Percentiles rank a stretch among this genome's conserved stretches.
Evolutionary conservation across 768 basidiomycete genomes (phyloP).

Genomic region (Termitomyces sp.): DNA sequence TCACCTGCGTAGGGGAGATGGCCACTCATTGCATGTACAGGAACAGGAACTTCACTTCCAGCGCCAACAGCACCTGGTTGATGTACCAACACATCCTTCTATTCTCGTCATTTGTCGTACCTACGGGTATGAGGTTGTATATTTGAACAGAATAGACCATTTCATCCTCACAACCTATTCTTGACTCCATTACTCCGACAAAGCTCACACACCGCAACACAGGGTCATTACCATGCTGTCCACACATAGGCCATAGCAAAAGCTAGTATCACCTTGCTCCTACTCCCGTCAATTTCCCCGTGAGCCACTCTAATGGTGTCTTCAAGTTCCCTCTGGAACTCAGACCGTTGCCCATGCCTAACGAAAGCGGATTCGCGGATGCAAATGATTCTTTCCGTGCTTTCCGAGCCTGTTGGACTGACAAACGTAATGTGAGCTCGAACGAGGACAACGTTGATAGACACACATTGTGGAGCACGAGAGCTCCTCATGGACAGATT

Average conservation of each 20-base stretch:
- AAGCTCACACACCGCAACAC: background rate
- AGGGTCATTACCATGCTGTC: background rate
- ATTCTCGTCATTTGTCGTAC: conserved; percentile 2
- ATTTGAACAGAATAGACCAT: background rate
- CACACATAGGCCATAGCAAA: background rate
- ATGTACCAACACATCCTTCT: conserved; percentile 4
- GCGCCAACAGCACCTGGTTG: conserved; percentile 30
- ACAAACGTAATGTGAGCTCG: conserved; percentile 12
- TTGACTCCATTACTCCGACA: background rate
- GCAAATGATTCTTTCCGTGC: conserved; percentile 75
- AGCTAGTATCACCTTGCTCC: conserved; percentile 39
- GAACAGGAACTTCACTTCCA: conserved; percentile 35
- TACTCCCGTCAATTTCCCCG: conserved; percentile 68
- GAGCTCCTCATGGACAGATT: background rate
- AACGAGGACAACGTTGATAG: background rate
- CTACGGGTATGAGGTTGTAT: background rate
- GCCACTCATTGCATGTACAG: conserved; percentile 9
- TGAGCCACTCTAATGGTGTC: conserved; percentile 78
- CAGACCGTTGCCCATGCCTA: conserved; percentile 61
- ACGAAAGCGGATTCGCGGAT: conserved; percentile 78
- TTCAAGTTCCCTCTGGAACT: conserved; percentile 59
- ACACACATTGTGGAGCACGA: background rate
- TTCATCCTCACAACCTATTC: background rate
- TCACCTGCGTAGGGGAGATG: background rate
- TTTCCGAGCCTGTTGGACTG: conserved; percentile 70